Evolutionary conservation across 371 early-diverging fungal species (phyloP).

Genomic region (Thermomucor indicae-seudaticae): DNA sequence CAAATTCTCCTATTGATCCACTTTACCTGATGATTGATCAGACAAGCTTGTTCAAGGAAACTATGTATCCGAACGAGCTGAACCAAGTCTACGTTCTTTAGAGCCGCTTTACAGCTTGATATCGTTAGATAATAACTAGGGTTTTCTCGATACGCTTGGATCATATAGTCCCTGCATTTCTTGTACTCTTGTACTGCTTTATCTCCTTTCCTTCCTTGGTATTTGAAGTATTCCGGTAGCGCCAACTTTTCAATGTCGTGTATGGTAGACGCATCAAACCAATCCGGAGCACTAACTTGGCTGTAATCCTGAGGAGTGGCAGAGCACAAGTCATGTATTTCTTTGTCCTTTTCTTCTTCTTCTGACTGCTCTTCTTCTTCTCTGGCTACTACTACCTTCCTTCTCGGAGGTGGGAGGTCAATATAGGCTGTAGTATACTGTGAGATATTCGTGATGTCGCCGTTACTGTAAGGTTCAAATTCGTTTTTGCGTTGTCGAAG

Average conservation of each 20-base stretch:
- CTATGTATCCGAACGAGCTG: conserved; percentile 92
- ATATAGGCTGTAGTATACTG: conserved; percentile 33
- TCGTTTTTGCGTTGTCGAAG: conserved; percentile 59
- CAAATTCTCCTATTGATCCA: too few relatives aligned
- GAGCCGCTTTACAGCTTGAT: conserved; percentile 87
- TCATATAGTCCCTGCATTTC: conserved; percentile 91
- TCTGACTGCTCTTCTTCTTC: neutral
- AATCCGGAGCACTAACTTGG: conserved; percentile 28
- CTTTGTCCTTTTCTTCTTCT: neutral
- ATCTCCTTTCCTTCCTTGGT: conserved; percentile 57
- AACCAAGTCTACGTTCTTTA: conserved; percentile 92
- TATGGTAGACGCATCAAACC: conserved; percentile 80
- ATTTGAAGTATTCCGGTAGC: conserved; percentile 92
- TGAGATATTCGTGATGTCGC: conserved; percentile 63
- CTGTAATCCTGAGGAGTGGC: conserved; percentile 21
- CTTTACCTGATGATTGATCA: conserved; percentile 95
- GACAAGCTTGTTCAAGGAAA: conserved; percentile 95
- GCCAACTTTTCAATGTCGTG: conserved; percentile 84
- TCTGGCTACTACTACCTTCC: conserved; percentile 3
- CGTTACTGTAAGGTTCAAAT: conserved; percentile 63
- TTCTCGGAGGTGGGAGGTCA: conserved; percentile 14
- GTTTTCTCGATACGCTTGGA: conserved; percentile 87
- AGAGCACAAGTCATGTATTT: neutral
- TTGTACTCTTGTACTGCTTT: conserved; percentile 86
- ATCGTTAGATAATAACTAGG: conserved; percentile 93